These are phyloP conservation scores for Botrytis squamosa DNA, from an alignment of 2,329 filamentous ascomycete genomes.

Conservation along the genomic window DNA sequence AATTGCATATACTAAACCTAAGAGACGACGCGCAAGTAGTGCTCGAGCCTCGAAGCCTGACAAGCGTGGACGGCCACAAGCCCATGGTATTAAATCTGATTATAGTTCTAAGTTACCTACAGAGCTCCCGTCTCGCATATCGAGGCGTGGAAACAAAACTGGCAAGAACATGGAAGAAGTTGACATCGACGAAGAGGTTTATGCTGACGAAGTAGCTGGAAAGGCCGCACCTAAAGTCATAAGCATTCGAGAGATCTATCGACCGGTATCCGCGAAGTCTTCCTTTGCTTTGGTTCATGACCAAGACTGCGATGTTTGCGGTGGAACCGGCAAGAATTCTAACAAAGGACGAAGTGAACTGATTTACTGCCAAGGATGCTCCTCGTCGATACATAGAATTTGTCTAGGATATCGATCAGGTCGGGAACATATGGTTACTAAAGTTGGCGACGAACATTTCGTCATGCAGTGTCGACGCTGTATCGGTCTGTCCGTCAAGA, in stretches of 20 bases:
- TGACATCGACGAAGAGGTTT: slow-evolving; percentile 52
- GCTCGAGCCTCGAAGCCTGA: slow-evolving; percentile 19
- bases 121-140: slow-evolving; percentile 38
- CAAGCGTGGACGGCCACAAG: slow-evolving; percentile 22
- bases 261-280: slow-evolving; percentile 57
- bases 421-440: slow-evolving; percentile 88
- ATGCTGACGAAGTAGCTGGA: slow-evolving; percentile 48
- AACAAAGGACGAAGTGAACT: slow-evolving; percentile 61
- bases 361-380: slow-evolving; percentile 90
- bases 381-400: slow-evolving; percentile 73
- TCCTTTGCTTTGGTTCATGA: slow-evolving; percentile 71
- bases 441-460: slow-evolving; percentile 72
- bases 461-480: slow-evolving; percentile 90
- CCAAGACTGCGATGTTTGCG: slow-evolving; percentile 70
- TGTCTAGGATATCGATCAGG: slow-evolving; percentile 73
- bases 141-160: slow-evolving; percentile 37
- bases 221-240: slow-evolving; percentile 52
- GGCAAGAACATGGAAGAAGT: slow-evolving; percentile 47
- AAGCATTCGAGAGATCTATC: slow-evolving; percentile 73
- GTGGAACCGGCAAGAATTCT: slow-evolving; percentile 49
- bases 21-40: slow-evolving; percentile 10
- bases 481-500: slow-evolving; percentile 65
- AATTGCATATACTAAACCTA: slow-evolving; percentile 50
- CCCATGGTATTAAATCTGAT: background rate
- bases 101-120: slow-evolving; percentile 25